Evolutionary conservation across 2,329 filamentous ascomycete genomes (phyloP).

Genomic region (Cryphonectria japonica): DNA sequence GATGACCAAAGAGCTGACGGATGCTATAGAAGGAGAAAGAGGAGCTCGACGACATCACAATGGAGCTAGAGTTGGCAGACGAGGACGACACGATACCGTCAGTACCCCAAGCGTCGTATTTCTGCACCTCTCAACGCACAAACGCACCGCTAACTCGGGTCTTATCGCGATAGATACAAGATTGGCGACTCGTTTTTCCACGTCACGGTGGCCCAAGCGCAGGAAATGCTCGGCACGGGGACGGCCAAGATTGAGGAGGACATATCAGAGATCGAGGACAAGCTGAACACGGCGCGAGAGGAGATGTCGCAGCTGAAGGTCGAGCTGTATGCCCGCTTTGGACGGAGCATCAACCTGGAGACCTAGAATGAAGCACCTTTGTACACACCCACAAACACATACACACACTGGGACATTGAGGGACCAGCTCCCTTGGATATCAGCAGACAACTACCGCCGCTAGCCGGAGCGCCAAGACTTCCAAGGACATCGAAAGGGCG

Average conservation of each 20-base stretch:
- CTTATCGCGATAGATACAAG: conserved; percentile 74
- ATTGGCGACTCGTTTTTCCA: conserved; percentile 96
- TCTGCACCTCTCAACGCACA: background rate
- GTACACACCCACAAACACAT: conserved; percentile 9
- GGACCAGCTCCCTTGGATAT: background rate
- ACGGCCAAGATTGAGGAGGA: conserved; percentile 77
- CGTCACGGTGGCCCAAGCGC: conserved; percentile 80
- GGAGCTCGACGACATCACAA: conserved; percentile 90
- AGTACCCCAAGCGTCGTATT: conserved; percentile 39
- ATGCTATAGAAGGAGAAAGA: conserved; percentile 88
- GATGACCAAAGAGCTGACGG: conserved; percentile 26
- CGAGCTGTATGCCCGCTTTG: conserved; percentile 90
- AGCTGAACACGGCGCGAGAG: conserved; percentile 73
- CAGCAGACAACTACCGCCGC: background rate
- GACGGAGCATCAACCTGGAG: conserved; percentile 95
- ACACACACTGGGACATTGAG: background rate
- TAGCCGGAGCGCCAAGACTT: background rate
- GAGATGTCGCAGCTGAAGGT: conserved; percentile 92
- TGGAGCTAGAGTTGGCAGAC: conserved; percentile 90
- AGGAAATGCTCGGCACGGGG: conserved; percentile 77
- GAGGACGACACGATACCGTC: conserved; percentile 94
- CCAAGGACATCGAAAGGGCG: background rate
- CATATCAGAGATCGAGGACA: conserved; percentile 75
- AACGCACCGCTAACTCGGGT: background rate
- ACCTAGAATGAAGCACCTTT: conserved; percentile 54